Percentiles rank a stretch among this genome's conserved stretches.
Conservation (phyloP, 2,329 filamentous ascomycete species). For the Pseudogymnoascus sp. region DNA sequence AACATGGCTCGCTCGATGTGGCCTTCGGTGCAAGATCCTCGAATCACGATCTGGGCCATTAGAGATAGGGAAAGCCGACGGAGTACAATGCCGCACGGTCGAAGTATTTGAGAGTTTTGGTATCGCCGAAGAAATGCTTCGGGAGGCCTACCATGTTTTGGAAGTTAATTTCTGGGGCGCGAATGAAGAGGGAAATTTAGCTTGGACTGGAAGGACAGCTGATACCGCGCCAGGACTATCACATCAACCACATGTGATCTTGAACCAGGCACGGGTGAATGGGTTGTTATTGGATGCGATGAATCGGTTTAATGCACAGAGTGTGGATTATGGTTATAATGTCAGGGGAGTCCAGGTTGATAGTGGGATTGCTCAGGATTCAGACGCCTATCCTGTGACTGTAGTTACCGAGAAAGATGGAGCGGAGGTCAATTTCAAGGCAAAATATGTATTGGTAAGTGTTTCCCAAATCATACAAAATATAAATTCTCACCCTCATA, state of each 20-base stretch:
- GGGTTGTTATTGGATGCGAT: conserved; percentile 46
- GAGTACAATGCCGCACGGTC: conserved; percentile 52
- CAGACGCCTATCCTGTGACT: conserved; percentile 15
- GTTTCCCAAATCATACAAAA: conserved; percentile 23
- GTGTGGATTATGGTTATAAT: conserved; percentile 45
- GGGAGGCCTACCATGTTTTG: conserved; percentile 47
- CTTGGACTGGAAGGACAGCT: neutral
- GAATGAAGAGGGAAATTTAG: neutral
- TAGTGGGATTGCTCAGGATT: conserved; percentile 18
- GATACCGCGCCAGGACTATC: neutral
- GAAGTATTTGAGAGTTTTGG: conserved; percentile 56
- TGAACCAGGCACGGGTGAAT: conserved; percentile 50
- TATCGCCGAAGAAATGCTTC: conserved; percentile 44
- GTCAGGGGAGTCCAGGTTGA: conserved; percentile 37
- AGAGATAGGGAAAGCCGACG: conserved; percentile 54
- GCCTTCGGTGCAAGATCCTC: conserved; percentile 49
- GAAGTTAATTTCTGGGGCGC: conserved; percentile 48
- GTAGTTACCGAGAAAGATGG: conserved; percentile 38
- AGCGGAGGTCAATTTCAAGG: conserved; percentile 33
- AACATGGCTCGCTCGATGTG: conserved; percentile 51
- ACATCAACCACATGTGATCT: conserved; percentile 47
- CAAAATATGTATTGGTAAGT: conserved; percentile 45
- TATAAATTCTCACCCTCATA: conserved; percentile 14
- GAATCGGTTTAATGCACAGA: conserved; percentile 30
- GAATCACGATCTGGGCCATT: conserved; percentile 50